Evolutionary conservation across 805 yeast species (phyloP).

Genomic region (Saccharomycopsis sp.): DNA sequence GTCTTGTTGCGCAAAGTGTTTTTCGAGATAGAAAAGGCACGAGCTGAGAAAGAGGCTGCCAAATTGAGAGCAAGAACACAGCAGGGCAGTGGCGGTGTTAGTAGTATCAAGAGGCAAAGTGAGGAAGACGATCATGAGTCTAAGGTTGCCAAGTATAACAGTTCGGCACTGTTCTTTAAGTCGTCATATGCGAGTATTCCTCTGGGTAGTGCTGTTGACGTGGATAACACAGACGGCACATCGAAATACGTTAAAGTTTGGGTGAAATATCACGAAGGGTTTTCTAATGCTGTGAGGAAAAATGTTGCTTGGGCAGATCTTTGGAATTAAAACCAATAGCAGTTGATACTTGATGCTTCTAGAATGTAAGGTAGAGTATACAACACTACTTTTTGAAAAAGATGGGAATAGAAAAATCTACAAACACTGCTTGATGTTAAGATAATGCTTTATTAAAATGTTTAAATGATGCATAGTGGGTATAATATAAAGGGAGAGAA

Average conservation of each 20-base stretch:
- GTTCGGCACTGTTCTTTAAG: constrained; percentile 34
- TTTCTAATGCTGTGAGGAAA: constrained; percentile 82
- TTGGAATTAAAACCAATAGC: constrained; percentile 37
- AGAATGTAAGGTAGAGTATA: too few species aligned
- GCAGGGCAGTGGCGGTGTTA: constrained; percentile 9
- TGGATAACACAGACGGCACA: not conserved
- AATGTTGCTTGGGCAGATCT: constrained; percentile 69
- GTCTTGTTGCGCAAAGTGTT: constrained; percentile 1
- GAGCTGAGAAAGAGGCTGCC: not conserved
- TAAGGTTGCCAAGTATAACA: constrained; percentile 21
- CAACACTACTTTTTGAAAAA: too few species aligned
- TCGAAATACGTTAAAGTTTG: constrained; percentile 40
- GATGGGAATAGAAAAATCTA: too few species aligned
- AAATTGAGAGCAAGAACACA: constrained; percentile 5
- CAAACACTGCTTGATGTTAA: too few species aligned
- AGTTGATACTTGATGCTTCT: too few species aligned
- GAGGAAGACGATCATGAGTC: constrained; percentile 21
- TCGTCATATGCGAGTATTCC: constrained; percentile 34
- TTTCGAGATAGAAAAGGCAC: constrained; percentile 9
- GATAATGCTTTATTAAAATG: too few species aligned
- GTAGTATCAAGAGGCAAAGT: constrained; percentile 18
- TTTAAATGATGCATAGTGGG: too few species aligned
- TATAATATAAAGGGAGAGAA: too few species aligned
- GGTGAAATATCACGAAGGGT: constrained; percentile 92
- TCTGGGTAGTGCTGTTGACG: too few species aligned